phyloP scores from a whole-genome alignment of 495 filamentous ascomycete genomes.

The Podospora tetraspora region DNA sequence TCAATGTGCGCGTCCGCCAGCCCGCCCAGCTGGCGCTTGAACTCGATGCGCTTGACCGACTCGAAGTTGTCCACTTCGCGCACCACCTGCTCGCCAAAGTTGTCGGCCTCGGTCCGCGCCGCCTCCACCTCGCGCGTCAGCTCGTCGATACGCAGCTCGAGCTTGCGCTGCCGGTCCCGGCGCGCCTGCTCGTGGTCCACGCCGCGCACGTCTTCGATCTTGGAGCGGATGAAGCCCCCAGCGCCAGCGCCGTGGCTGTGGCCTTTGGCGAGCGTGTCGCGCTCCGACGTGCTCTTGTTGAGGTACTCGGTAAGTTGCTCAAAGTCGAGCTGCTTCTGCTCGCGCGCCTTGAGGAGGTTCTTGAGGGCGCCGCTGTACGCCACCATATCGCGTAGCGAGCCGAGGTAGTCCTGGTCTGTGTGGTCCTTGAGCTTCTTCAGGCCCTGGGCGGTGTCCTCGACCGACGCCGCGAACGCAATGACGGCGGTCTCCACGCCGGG shows the following conservation, averaged over 20 bases:
- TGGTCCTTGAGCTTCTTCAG: slow-evolving; percentile 75
- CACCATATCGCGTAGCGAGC: slow-evolving; percentile 86
- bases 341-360: slow-evolving; percentile 81
- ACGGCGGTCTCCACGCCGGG: slow-evolving; percentile 76
- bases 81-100: slow-evolving; percentile 91
- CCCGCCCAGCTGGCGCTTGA: slow-evolving; percentile 76
- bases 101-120: slow-evolving; percentile 73
- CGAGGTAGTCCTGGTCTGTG: slow-evolving; percentile 93
- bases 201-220: slow-evolving; percentile 94
- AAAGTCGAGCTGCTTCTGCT: slow-evolving; percentile 97
- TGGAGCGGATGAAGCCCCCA: slow-evolving; percentile 84
- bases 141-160: slow-evolving; percentile 87
- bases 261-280: slow-evolving; percentile 72
- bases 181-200: slow-evolving; percentile 93
- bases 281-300: slow-evolving; percentile 79
- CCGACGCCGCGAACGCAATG: slow-evolving; percentile 76
- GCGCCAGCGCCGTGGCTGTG: slow-evolving; percentile 60
- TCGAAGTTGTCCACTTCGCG: slow-evolving; percentile 91
- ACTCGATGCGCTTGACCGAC: slow-evolving; percentile 89
- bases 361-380: slow-evolving; percentile 82
- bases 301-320: slow-evolving; percentile 95
- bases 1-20: slow-evolving; percentile 81
- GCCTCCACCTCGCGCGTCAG: slow-evolving; percentile 82
- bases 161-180: slow-evolving; percentile 76
- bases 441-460: slow-evolving; percentile 74